Evolutionary conservation across 2,329 filamentous ascomycete genomes (phyloP), one percentile per base, ranked within the genome.

Genomic region (Pseudogymnoascus sp.): DNA sequence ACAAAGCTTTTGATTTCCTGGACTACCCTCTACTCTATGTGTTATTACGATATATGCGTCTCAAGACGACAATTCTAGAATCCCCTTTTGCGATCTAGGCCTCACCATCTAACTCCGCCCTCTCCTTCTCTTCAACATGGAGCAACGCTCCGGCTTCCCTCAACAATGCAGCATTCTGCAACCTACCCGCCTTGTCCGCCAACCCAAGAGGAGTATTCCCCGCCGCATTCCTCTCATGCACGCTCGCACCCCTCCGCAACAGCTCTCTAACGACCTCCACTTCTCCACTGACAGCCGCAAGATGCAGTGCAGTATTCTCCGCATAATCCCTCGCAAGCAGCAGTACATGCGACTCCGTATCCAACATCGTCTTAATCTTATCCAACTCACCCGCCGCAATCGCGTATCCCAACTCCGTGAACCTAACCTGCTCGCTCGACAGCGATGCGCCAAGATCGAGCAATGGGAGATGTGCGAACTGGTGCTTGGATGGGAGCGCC

Each of bases 171-270:
- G 83, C 82, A 63, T 80, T 81, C 63, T 80, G 81, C 4, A 76
- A 74, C 60, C 82, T 82, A 2, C 83, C 83, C 40, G 80, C 80
- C 72, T 85, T 79, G 67, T 81, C 80, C 4, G 86, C 86, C 11
- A 89, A 76, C 70, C 84, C 88, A 11, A 89, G 77, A 8, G 86
- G 83, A 3, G 86, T 88, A 72, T 87, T 86, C 68, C 86, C 82
- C 8, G 84, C 86, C 59, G 80, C 76, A 73, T 89, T 89, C 45
- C 86, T 77, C 45, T 81, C 80, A 71, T 89, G 86, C 5, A 89
- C 86, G 70, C 85, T 86, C n/a, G 84, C 85, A 6, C 86, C 86
- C 18, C 80, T 77, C 45, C 77, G 77, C 11, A 89, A 78, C 57
- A 89, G 75, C 70, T 85, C 82, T 23, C 80, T 76, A 69, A 88